Evolutionary conservation across 345 rosid genomes (phyloP).

Genomic region (Noccaea bulbosa): DNA sequence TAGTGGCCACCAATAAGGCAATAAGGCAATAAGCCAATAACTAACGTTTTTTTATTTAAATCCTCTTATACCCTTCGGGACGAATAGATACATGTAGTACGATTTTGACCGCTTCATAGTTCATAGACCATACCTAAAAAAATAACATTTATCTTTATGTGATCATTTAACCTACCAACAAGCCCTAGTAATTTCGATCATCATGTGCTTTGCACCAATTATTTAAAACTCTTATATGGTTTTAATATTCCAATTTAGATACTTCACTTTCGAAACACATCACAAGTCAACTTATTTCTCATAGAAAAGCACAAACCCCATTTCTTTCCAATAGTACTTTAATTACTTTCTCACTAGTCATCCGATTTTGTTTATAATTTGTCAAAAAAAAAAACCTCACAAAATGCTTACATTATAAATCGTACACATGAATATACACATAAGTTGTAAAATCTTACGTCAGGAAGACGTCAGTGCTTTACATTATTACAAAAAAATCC

Average conservation of each 20-base stretch:
- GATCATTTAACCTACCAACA: constrained; percentile 1
- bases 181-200: constrained; percentile 6
- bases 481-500: neutral
- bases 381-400: neutral
- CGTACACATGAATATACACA: neutral
- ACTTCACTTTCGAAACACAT: constrained; percentile 3
- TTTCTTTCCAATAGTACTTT: neutral
- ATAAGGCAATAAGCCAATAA: too few species aligned
- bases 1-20: constrained; percentile 38
- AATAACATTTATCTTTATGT: neutral
- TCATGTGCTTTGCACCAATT: neutral
- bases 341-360: constrained; percentile 18
- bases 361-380: neutral
- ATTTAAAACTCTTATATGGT: neutral
- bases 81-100: neutral
- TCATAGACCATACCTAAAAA: neutral
- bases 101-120: constrained; percentile 17
- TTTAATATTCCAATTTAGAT: constrained; percentile 19
- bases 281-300: constrained; percentile 33
- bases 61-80: neutral
- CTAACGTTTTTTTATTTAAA: neutral
- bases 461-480: constrained; percentile 22
- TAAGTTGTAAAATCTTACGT: constrained; percentile 11
- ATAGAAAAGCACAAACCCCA: constrained; percentile 5
- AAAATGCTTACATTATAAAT: neutral